These are phyloP conservation scores for Biscogniauxia marginata DNA, from an alignment of 2,329 filamentous ascomycete species.

Conservation along the genomic window DNA sequence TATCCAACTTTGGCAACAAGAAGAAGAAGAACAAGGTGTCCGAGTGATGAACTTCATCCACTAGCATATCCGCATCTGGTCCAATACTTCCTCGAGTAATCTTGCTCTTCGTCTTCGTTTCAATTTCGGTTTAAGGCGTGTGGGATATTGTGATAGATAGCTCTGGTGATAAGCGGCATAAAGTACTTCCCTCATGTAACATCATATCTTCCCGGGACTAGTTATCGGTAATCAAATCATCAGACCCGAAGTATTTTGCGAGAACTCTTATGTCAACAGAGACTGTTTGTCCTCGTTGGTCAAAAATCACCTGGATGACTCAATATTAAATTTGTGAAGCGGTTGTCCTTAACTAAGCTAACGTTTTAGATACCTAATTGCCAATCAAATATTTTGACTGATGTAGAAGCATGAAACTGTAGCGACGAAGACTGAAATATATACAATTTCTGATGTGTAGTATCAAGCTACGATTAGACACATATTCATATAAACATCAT, in stretches of 20 bases:
- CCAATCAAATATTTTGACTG: too few species aligned
- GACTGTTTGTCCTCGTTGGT: neutral
- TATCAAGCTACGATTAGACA: too few species aligned
- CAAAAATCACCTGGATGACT: neutral
- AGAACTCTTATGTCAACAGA: neutral
- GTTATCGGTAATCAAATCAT: neutral
- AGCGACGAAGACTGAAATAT: too few species aligned
- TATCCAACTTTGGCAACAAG: conserved; percentile 44
- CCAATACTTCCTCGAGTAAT: conserved; percentile 36
- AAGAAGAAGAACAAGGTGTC: conserved; percentile 63
- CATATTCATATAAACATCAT: too few species aligned
- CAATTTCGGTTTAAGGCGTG: conserved; percentile 36
- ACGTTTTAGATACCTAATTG: too few species aligned
- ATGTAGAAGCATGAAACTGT: too few species aligned
- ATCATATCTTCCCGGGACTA: neutral
- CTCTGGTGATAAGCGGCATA: conserved; percentile 24
- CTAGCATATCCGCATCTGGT: conserved; percentile 34
- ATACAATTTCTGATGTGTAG: too few species aligned
- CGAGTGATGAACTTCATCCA: conserved; percentile 10
- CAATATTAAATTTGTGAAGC: neutral
- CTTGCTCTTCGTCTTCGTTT: conserved; percentile 28
- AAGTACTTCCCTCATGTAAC: conserved; percentile 2
- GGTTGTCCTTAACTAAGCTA: too few species aligned
- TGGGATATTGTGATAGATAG: conserved; percentile 46
- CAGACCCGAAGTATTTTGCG: neutral